Percentiles rank a stretch among this genome's conserved stretches.
Conservation (phyloP, 805 yeast genomes). For the Phaffomyces antillensis region DNA sequence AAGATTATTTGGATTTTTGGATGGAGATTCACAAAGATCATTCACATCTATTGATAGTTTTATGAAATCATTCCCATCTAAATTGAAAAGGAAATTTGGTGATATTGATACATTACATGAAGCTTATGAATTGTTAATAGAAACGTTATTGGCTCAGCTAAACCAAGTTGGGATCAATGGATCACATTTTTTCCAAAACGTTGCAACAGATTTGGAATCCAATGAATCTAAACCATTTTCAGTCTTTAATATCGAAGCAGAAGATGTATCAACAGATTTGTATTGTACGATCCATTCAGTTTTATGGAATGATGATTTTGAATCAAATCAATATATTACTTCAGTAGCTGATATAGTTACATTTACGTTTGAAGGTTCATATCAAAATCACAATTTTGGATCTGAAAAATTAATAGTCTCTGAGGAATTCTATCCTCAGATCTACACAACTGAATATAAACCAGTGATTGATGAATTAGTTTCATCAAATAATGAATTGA, state of each 20-base stretch:
- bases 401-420: conserved; percentile 24
- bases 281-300: conserved; percentile 28
- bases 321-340: conserved; percentile 18
- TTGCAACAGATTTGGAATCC: not conserved
- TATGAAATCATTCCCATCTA: conserved; percentile 24
- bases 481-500: not conserved
- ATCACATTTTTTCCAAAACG: conserved; percentile 6
- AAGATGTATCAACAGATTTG: conserved; percentile 22
- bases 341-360: conserved; percentile 29
- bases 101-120: conserved; percentile 13
- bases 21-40: conserved; percentile 27
- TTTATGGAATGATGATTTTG: conserved; percentile 26
- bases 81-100: conserved; percentile 8
- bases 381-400: not conserved
- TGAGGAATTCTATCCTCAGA: conserved; percentile 32
- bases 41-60: conserved; percentile 32
- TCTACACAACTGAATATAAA: conserved; percentile 26
- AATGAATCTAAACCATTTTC: conserved; percentile 13
- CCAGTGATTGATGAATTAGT: conserved; percentile 6
- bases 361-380: conserved; percentile 22
- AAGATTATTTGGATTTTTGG: conserved; percentile 31
- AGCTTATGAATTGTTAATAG: conserved; percentile 16
- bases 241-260: conserved; percentile 29
- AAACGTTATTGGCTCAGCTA: conserved; percentile 8
- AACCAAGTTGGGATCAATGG: conserved; percentile 1